Base-by-base conservation (phyloP, 177 flowering plant genomes). In the Vitis hybrid region DNA sequence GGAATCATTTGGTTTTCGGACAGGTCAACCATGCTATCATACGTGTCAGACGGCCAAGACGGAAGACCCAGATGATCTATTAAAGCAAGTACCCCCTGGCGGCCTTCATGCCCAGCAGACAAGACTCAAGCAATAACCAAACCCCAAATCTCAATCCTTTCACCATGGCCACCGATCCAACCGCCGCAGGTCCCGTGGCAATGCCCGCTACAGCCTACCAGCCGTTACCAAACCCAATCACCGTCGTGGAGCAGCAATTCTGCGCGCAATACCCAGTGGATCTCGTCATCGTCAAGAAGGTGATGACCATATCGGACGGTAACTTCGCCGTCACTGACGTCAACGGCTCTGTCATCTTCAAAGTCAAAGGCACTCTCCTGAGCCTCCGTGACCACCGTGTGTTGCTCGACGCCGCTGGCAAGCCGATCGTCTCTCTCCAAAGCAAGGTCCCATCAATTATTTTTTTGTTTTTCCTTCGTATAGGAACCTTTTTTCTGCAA, bases 291-390 rank as follows among this genome's bases (percentile, higher is more conserved):
- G 60, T 65, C 4, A 71, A 73, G 56, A 83, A 86, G 74, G 55
- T 84, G 2, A 15, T 80, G 66, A 76, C 80, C 61, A 10, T 83
- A 3, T 58, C 76, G 0, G 87, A 86, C 1, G 87, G 85, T 5
- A 75, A 74, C 59, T 88, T 87, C 29, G 75, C 55, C 5, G 82
- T 86, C 50, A 75, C 78, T 0, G 93, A 88, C 65, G 67, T 66
- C 10, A 79, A 86, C 49, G 96, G 91, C 22, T 79, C 60, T 75
- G 15, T 75, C 65, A 56, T 88, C 50, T 86, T 90, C 75, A 82
- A 70, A 61, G 79, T 86, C 14, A 81, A 81, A 63, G 87, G 81
- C 10, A 59, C 69, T 4, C 20, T 80, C 3, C 59, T 85, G 20
- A 82, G 84, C 73, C 19, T 88, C 48, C 88, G 68, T 5, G 87